These are phyloP conservation scores for Solanum chiquidenum DNA, from an alignment of 257 asterid genomes.

Conservation along the genomic window DNA sequence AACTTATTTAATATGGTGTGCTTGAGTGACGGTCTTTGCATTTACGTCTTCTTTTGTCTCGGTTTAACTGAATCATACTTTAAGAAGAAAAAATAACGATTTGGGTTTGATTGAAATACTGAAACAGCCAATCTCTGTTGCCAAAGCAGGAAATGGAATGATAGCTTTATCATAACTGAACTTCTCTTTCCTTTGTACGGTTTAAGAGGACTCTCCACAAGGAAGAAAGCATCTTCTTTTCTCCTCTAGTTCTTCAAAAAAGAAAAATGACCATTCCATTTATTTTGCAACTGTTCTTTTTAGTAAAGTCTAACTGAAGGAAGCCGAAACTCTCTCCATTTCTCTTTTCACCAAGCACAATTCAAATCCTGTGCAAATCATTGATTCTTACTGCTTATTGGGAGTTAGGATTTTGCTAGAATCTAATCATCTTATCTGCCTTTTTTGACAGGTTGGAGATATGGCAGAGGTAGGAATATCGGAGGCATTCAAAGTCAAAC, in stretches of 20 bases:
- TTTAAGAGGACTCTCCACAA: neutral
- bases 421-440: neutral
- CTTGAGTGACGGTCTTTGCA: neutral
- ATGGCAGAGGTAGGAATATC: constrained; percentile 67
- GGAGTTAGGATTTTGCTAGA: neutral
- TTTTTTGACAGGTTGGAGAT: constrained; percentile 56
- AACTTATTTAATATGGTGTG: neutral
- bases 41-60: neutral
- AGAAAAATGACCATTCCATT: neutral
- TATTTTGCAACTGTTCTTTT: neutral
- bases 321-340: neutral
- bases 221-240: neutral
- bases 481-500: constrained; percentile 89
- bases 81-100: neutral
- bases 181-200: neutral
- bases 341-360: neutral
- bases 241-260: neutral
- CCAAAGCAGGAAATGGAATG: neutral
- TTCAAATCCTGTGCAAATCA: neutral
- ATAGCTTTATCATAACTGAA: neutral
- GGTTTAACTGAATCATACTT: neutral
- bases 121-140: neutral
- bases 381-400: neutral
- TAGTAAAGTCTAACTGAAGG: neutral
- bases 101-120: neutral